Evolutionary conservation across 805 yeast species (phyloP).

Genomic region (Lipomyces orientalis): DNA sequence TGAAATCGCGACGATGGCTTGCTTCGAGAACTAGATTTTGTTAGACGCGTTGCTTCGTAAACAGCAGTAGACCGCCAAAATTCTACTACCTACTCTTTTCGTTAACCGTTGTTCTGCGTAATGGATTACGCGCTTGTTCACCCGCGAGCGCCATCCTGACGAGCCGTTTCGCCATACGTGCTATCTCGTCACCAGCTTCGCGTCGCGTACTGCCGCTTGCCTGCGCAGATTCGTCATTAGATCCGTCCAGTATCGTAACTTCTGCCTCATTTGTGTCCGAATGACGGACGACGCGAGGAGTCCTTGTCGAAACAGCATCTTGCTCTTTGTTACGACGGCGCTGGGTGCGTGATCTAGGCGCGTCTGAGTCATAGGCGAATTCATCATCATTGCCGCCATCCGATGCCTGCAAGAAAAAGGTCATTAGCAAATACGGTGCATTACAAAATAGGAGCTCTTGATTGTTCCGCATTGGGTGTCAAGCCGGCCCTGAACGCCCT

Average conservation of each 20-base stretch:
- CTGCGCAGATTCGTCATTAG: not conserved
- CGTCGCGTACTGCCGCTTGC: slow-evolving; percentile 2
- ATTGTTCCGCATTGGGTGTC: not conserved
- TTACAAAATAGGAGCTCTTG: not conserved
- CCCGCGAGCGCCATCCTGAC: slow-evolving; percentile 28
- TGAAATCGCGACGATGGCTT: slow-evolving; percentile 25
- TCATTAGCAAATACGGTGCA: not conserved
- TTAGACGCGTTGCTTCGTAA: not conserved
- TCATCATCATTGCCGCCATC: not conserved
- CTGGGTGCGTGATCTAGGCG: not conserved
- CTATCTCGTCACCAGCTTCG: slow-evolving; percentile 17
- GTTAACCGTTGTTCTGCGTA: slow-evolving; percentile 25
- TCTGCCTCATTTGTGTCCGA: not conserved
- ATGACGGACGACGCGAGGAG: not conserved
- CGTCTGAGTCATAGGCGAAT: slow-evolving; percentile 2
- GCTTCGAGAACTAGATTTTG: slow-evolving; percentile 25
- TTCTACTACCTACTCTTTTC: slow-evolving; percentile 23
- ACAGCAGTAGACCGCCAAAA: not conserved
- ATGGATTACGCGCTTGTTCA: slow-evolving; percentile 23
- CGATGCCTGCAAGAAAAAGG: not conserved
- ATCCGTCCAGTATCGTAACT: not conserved
- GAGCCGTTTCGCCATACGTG: slow-evolving; percentile 34
- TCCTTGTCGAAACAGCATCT: not conserved
- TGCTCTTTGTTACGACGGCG: not conserved
- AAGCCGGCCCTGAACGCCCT: not conserved